Base-by-base conservation (phyloP, 2,329 filamentous ascomycete species). In the Escovopsis sp. region DNA sequence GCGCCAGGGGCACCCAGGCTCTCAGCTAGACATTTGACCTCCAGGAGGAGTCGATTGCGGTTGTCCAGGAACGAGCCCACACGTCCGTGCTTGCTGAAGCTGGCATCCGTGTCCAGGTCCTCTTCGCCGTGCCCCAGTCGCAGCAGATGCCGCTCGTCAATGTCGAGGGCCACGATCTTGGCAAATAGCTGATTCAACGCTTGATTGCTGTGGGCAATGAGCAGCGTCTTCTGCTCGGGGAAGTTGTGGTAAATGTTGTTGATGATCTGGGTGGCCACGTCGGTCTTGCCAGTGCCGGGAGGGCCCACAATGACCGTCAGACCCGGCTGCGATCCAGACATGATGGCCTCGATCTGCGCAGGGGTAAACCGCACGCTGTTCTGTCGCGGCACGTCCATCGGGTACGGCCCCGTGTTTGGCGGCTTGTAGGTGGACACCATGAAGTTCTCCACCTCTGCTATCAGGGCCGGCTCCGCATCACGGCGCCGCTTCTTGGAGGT, bases 241-340 rank as follows among this genome's bases (percentile, higher is more conserved):
- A 95, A 98, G 63, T 96, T 94, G 67, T 96, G 89, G 58, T 98
- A 98, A 52, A 98, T 83, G 60, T 96, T 95, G 67, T 85, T 95
- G 64, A 98, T 98, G 58, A 96, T 93, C 61, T 98, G 91, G 4
- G 89, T 95, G 39, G 87, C 88, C 42, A 98, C 91, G 62, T 98
- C 91, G n/a, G 91, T 98, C 68, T 98, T 98, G 48, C 93, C 91
- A 6, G 91, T 98, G 43, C 91, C 91, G 7, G 91, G 91, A 42
- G 91, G 91, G 1, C 91, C 91, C 48, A 98, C 85, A 51, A 98
- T 82, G 39, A 98, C 76, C 1, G 89, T 95, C 41, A 98, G 70
- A 18, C 93, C 91, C 33, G 91, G 89, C 54, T 98, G 93, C 6
- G 85, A 88, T 18, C 91, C 91, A 35, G 89, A 95, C 46, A 84